phyloP scores from a whole-genome alignment of 179 eudicot genomes.

The Beta corolliflora region DNA sequence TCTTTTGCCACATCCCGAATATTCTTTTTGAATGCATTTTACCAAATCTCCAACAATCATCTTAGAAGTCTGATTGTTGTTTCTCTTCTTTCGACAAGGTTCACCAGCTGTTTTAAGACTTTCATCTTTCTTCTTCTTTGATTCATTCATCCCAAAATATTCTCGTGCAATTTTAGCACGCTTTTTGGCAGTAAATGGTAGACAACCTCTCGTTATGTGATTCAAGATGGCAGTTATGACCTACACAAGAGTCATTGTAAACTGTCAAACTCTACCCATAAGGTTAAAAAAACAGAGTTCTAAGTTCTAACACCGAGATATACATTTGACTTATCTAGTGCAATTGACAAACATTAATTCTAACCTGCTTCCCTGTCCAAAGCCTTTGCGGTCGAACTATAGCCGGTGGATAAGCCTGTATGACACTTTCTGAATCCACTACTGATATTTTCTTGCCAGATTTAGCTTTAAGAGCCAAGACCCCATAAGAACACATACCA shows the following conservation, averaged over 20 bases:
- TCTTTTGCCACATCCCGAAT: constrained; percentile 17
- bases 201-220: constrained; percentile 65
- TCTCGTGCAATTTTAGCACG: constrained; percentile 77
- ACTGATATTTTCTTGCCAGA: constrained; percentile 49
- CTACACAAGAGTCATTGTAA: constrained; percentile 39
- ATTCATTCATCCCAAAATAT: constrained; percentile 57
- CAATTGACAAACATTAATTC: neutral
- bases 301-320: neutral
- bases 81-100: constrained; percentile 16
- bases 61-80: constrained; percentile 19
- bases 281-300: no score
- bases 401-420: constrained; percentile 71
- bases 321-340: neutral
- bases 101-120: constrained; percentile 2
- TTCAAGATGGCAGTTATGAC: constrained; percentile 80
- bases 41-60: constrained; percentile 16
- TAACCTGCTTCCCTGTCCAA: constrained; percentile 99
- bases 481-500: constrained; percentile 53
- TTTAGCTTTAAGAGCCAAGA: constrained; percentile 36
- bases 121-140: constrained; percentile 35
- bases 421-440: constrained; percentile 49
- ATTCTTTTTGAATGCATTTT: neutral
- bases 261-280: neutral
- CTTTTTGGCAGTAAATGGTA: constrained; percentile 79
- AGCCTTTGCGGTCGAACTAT: constrained; percentile 74